phyloP scores from a whole-genome alignment of 2,329 filamentous ascomycete genomes.

The Raffaelea ambrosiae region DNA sequence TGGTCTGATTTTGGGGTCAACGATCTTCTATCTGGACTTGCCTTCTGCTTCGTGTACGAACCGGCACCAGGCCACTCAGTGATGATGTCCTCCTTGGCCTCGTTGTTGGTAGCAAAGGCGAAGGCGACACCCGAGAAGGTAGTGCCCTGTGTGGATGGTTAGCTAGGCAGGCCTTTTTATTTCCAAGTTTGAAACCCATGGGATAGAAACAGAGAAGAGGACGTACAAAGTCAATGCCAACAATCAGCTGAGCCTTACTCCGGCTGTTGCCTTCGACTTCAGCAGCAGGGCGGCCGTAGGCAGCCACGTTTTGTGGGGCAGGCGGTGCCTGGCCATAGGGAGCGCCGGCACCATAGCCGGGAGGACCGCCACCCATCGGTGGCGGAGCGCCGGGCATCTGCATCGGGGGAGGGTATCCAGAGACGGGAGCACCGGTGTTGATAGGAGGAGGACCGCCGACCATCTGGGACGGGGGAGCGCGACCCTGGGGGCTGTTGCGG shows the following conservation, averaged over 20 bases:
- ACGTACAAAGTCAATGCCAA: constrained; percentile 95
- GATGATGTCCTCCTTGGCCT: constrained; percentile 97
- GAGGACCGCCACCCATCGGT: constrained; percentile 32
- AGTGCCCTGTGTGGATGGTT: constrained; percentile 60
- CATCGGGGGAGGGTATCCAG: constrained; percentile 52
- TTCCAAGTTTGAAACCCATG: too few relatives aligned
- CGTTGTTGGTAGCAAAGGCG: constrained; percentile 93
- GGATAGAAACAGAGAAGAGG: background rate
- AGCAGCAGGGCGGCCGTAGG: constrained; percentile 34
- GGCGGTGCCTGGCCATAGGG: constrained; percentile 33
- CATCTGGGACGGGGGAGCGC: constrained; percentile 52
- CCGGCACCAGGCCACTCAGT: constrained; percentile 98
- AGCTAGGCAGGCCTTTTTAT: too few relatives aligned
- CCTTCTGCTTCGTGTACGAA: constrained; percentile 98
- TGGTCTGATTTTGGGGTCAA: too few relatives aligned
- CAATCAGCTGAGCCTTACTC: constrained; percentile 94
- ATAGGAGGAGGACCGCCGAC: constrained; percentile 58
- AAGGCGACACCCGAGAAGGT: constrained; percentile 98
- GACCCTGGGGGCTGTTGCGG: constrained; percentile 46
- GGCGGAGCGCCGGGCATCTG: constrained; percentile 32
- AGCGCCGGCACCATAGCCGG: constrained; percentile 36
- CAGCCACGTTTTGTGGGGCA: constrained; percentile 24
- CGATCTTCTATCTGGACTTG: too few relatives aligned
- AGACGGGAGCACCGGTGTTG: constrained; percentile 52
- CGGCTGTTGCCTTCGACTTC: constrained; percentile 84